Percentiles rank a stretch among this genome's conserved stretches.
Conservation (phyloP, 768 basidiomycete species). For the Holtermanniella nyarrowii region DNA sequence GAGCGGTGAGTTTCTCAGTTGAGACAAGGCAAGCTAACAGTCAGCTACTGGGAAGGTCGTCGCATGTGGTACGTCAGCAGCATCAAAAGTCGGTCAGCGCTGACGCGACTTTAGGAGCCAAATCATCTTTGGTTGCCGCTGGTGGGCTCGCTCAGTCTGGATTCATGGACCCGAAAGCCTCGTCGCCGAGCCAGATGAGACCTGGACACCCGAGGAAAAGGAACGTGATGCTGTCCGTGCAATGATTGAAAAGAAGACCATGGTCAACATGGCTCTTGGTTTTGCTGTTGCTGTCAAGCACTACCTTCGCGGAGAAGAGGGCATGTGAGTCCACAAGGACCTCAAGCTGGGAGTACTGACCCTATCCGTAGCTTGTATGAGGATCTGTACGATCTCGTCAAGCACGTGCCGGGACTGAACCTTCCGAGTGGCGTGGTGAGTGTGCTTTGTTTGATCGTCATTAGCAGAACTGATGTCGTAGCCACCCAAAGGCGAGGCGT, state of each 20-base stretch:
- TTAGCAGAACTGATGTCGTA: conserved; percentile 29
- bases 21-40: too few species aligned
- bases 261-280: conserved; percentile 32
- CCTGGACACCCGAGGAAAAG: background rate
- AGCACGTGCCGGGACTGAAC: conserved; percentile 6
- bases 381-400: conserved; percentile 36
- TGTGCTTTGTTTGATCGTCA: too few species aligned
- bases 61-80: conserved; percentile 37
- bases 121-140: conserved; percentile 29
- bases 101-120: too few species aligned
- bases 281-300: conserved; percentile 39
- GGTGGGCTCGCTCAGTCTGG: conserved; percentile 36
- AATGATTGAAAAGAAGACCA: conserved; percentile 26
- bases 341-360: background rate
- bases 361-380: conserved; percentile 33
- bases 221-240: conserved; percentile 18
- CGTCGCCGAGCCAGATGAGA: conserved; percentile 4
- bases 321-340: conserved; percentile 23
- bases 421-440: too few species aligned
- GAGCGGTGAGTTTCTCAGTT: too few species aligned
- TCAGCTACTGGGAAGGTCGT: conserved; percentile 36
- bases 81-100: too few species aligned
- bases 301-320: conserved; percentile 37
- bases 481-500: conserved; percentile 15
- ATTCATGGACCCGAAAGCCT: conserved; percentile 30